Evolutionary conservation across 306 rosid species (phyloP), one percentile per base, ranked within the genome.

Genomic region (Cercis canadensis): DNA sequence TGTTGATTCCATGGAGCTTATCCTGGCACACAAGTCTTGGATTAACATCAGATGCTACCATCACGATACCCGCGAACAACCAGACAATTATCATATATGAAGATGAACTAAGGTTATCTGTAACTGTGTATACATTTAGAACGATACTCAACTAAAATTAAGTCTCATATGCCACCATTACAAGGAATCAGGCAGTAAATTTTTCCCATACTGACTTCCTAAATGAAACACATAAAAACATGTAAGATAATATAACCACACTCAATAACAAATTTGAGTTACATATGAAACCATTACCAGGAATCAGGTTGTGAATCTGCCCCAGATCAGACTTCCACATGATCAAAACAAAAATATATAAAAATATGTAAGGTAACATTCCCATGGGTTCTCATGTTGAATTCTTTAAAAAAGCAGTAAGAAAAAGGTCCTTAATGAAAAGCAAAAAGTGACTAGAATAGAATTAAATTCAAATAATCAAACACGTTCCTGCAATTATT

Each of bases 301-400:
- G 96, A 86, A 90, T 82, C 74, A 94, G 90, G 84, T 78, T 83
- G 90, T 75, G 92, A 94, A 94, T 87, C 83, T 84, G 86, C 81
- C 88, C 76, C 90, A 90, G 82, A 83, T 90, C 95, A 83, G 98
- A 90, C 98, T 94, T 90, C 96, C 77, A 85, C 88, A 76, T 74
- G 88, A 78, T 57, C 64, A 50, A 86, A 79, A 77, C 63, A 75
- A 81, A 76, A 51, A 78, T 50, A 73, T 57, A 70, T 46, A 55
- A 56, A 70, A 73, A 60, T 44, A 74, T n/a, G 89, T 84, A 64
- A 92, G 92, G 73, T 18, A 69, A 67, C 56, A 66, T 46, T 72
- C 29, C 29, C 55, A 62, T 53, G 50, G 69, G 62, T 57, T 74
- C 16, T 16, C 10, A 74, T 61, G 31, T 43, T 65, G 44, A 52